A percentile compares a stretch with the other conserved stretches of the same genome.
phyloP scores from a whole-genome alignment of 371 early-diverging fungal genomes.

The Rhizopus sp. region DNA sequence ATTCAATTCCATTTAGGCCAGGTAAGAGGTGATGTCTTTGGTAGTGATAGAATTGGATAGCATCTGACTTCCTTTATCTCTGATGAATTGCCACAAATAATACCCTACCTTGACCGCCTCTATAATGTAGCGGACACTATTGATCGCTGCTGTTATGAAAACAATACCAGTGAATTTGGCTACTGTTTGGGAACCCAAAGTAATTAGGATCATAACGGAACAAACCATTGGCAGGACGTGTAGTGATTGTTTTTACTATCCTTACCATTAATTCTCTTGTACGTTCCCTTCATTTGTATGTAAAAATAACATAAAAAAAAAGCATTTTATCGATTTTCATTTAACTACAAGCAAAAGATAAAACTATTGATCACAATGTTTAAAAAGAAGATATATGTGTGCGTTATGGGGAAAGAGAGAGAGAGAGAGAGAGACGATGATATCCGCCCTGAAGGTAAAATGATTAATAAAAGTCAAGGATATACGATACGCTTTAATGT shows the following conservation, averaged over 20 bases:
- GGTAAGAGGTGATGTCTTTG: neutral
- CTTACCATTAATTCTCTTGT: slow-evolving; percentile 1
- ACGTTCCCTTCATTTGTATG: neutral
- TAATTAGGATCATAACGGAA: slow-evolving; percentile 1
- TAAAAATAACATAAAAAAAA: no score
- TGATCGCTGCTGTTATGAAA: neutral
- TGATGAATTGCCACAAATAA: slow-evolving; percentile 2
- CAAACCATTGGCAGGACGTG: neutral
- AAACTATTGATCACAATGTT: no score
- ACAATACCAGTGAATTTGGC: neutral
- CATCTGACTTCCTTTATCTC: neutral
- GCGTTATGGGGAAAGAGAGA: no score
- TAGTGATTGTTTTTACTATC: neutral
- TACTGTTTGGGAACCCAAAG: neutral
- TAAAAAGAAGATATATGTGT: no score
- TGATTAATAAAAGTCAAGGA: no score
- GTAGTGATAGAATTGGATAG: slow-evolving; percentile 4
- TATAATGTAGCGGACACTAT: slow-evolving; percentile 10
- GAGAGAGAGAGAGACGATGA: no score
- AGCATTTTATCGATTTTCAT: no score
- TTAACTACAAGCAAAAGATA: no score
- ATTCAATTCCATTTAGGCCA: neutral
- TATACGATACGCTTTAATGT: no score
- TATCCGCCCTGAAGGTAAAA: no score
- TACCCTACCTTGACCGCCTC: slow-evolving; percentile 2